These are phyloP conservation scores for Saccharomycopsis hybrid DNA, from an alignment of 1,139 yeast genomes.

Conservation along the genomic window DNA sequence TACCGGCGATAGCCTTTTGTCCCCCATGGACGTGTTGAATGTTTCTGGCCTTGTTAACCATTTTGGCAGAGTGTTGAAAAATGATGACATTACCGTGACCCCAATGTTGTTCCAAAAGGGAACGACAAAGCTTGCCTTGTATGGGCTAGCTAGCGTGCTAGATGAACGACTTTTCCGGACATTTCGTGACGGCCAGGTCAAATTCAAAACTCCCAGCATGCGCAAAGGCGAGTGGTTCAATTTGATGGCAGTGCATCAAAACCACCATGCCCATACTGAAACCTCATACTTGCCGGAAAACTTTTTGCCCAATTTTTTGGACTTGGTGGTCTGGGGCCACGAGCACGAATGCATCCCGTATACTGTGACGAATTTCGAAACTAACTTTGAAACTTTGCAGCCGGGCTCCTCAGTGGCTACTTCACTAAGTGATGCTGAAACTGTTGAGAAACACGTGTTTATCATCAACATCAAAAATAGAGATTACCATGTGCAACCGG, in stretches of 20 bases:
- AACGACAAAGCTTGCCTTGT: slow-evolving; percentile 69
- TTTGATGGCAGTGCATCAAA: slow-evolving; percentile 87
- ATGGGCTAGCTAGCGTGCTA: slow-evolving; percentile 82
- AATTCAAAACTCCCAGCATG: slow-evolving; percentile 64
- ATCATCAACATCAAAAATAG: slow-evolving; percentile 57
- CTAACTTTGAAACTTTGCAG: slow-evolving; percentile 74
- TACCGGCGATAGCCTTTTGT: slow-evolving; percentile 79
- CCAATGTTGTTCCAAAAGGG: slow-evolving; percentile 86
- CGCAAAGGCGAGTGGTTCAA: slow-evolving; percentile 72
- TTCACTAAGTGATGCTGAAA: slow-evolving; percentile 80
- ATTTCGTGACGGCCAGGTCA: slow-evolving; percentile 74
- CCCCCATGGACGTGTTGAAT: slow-evolving; percentile 80
- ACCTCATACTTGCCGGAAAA: slow-evolving; percentile 81
- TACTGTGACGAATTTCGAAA: slow-evolving; percentile 57
- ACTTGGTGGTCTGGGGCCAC: slow-evolving; percentile 93
- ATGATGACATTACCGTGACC: slow-evolving; percentile 65
- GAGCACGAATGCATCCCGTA: slow-evolving; percentile 91
- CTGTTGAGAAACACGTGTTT: slow-evolving; percentile 67
- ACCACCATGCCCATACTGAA: slow-evolving; percentile 71
- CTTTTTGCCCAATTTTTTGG: slow-evolving; percentile 73
- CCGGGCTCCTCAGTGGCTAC: slow-evolving; percentile 97
- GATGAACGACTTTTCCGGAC: slow-evolving; percentile 84
- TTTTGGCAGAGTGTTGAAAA: slow-evolving; percentile 77
- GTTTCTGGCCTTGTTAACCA: slow-evolving; percentile 83
- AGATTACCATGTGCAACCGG: slow-evolving; percentile 55